phyloP scores from a whole-genome alignment of 495 filamentous ascomycete species.

The Friedmanniomyces simplex region DNA sequence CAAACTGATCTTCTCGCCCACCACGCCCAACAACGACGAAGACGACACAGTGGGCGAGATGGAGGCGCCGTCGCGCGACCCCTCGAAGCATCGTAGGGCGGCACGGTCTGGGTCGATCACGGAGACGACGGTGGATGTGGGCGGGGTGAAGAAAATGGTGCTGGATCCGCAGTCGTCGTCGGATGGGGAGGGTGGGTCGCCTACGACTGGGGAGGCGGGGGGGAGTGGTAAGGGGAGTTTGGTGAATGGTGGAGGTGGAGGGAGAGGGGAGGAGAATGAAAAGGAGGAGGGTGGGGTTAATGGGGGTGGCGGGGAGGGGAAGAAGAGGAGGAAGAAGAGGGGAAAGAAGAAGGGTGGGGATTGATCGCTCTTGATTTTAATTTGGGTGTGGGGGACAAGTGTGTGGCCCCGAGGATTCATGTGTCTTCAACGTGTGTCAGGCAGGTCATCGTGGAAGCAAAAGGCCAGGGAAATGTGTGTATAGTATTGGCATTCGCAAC shows the following conservation, averaged over 20 bases:
- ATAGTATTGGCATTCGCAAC: neutral
- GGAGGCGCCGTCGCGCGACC: conserved; percentile 7
- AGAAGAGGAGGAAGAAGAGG: conserved; percentile 22
- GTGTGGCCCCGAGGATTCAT: neutral
- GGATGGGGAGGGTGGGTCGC: conserved; percentile 20
- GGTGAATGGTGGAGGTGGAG: neutral
- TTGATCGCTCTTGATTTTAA: neutral
- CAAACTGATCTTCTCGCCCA: neutral
- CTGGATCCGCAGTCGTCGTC: conserved; percentile 59
- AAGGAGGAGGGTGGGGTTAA: conserved; percentile 10
- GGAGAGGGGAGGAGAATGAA: neutral
- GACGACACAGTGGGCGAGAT: conserved; percentile 17
- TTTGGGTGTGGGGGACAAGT: neutral
- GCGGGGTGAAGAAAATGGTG: conserved; percentile 75
- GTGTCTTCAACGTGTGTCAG: neutral
- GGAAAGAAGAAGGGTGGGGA: conserved; percentile 20
- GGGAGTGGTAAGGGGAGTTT: neutral
- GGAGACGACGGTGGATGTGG: conserved; percentile 71
- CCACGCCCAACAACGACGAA: neutral
- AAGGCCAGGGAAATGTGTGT: neutral
- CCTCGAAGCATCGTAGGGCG: neutral
- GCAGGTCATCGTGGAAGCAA: neutral
- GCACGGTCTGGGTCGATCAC: conserved; percentile 82
- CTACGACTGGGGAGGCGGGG: neutral
- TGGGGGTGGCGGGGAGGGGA: neutral